phyloP scores from a whole-genome alignment of 441 rosid species.

The Erodium texanum region DNA sequence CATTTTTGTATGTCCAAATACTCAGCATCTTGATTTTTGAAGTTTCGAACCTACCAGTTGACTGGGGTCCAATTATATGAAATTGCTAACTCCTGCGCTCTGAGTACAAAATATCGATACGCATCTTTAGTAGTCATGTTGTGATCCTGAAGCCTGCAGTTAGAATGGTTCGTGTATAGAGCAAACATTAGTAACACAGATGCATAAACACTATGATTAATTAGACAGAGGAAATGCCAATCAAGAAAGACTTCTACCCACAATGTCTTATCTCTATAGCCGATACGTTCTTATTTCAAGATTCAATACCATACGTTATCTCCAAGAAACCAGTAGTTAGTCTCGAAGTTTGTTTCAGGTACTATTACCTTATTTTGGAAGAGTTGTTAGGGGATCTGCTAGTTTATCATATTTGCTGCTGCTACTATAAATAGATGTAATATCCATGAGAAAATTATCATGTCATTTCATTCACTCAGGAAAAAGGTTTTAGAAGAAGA shows the following conservation, averaged over 20 bases:
- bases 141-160: conserved; percentile 58
- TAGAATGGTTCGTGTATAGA: conserved; percentile 16
- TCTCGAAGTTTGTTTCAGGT: too few species aligned
- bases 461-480: too few species aligned
- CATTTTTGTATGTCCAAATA: neutral
- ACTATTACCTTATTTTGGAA: too few species aligned
- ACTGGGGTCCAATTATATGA: conserved; percentile 79
- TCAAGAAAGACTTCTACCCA: neutral
- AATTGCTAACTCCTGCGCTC: conserved; percentile 84
- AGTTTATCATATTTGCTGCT: too few species aligned
- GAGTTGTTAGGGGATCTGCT: too few species aligned
- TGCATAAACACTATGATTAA: neutral
- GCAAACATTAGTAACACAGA: conserved; percentile 4
- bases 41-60: conserved; percentile 56
- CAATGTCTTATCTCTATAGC: neutral
- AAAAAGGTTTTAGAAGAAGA: too few species aligned
- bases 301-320: too few species aligned
- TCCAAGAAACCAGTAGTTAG: too few species aligned
- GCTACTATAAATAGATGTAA: too few species aligned
- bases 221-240: neutral
- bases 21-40: neutral
- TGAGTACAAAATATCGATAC: conserved; percentile 72
- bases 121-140: conserved; percentile 73
- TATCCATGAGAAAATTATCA: too few species aligned
- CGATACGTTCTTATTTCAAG: neutral